Evolutionary conservation across 1,284 basidiomycete species (phyloP).

Genomic region (Mycena citricolor): DNA sequence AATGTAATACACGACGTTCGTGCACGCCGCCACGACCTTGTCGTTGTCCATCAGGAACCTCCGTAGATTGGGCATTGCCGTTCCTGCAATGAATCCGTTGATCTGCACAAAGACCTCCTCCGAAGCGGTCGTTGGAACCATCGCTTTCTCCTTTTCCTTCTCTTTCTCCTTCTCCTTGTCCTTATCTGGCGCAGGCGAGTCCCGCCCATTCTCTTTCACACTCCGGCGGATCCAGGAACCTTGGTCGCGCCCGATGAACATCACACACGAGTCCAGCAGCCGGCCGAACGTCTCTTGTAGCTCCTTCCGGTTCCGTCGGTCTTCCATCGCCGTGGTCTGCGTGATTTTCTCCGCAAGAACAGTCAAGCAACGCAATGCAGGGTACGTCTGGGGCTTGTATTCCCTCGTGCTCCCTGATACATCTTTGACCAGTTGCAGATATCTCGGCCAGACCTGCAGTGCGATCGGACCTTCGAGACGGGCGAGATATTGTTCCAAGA

Average conservation of each 20-base stretch:
- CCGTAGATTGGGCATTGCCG: slow-evolving; percentile 76
- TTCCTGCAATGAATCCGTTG: slow-evolving; percentile 69
- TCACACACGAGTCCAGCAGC: slow-evolving; percentile 79
- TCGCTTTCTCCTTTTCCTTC: no score
- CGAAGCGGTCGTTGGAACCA: no score
- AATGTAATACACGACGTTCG: slow-evolving; percentile 85
- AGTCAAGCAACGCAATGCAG: slow-evolving; percentile 75
- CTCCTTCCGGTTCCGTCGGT: slow-evolving; percentile 86
- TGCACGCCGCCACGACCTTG: slow-evolving; percentile 75
- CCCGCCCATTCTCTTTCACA: slow-evolving; percentile 72
- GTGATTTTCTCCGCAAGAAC: slow-evolving; percentile 83
- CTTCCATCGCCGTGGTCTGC: slow-evolving; percentile 88
- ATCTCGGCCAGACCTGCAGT: slow-evolving; percentile 87
- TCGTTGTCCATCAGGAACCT: slow-evolving; percentile 86
- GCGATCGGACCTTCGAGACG: slow-evolving; percentile 87
- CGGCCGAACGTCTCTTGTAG: slow-evolving; percentile 88
- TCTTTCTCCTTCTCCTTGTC: no score
- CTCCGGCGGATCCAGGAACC: slow-evolving; percentile 77
- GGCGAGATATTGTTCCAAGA: slow-evolving; percentile 86
- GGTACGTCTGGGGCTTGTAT: slow-evolving; percentile 71
- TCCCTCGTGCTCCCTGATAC: slow-evolving; percentile 61
- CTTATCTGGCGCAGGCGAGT: slow-evolving; percentile 67
- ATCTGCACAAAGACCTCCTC: no score
- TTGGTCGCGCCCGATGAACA: slow-evolving; percentile 75
- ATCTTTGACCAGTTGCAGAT: slow-evolving; percentile 81